Evolutionary conservation across 1,284 basidiomycete species (phyloP).

Genomic region (Chondrostereum purpureum): DNA sequence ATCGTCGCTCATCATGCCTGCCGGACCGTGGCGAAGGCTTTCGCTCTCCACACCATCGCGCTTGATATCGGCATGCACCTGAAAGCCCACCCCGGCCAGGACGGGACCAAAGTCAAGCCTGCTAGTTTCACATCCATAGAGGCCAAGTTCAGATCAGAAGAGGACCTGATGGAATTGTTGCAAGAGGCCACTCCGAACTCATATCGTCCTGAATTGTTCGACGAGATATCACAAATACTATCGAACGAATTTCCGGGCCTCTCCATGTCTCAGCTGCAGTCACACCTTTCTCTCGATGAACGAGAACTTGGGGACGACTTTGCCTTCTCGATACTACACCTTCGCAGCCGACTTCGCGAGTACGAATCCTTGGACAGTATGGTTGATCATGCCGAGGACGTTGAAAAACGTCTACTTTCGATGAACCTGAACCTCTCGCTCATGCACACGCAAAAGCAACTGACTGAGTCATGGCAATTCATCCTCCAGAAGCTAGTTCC

Average conservation of each 20-base stretch:
- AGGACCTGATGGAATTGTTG: constrained; percentile 55
- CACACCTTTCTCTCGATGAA: constrained; percentile 56
- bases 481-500: constrained; percentile 62
- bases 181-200: constrained; percentile 62
- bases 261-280: constrained; percentile 56
- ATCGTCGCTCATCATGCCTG: constrained; percentile 61
- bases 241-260: constrained; percentile 46
- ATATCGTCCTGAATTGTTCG: constrained; percentile 67
- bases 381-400: constrained; percentile 34
- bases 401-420: constrained; percentile 49
- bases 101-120: constrained; percentile 37
- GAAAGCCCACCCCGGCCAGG: constrained; percentile 29
- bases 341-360: constrained; percentile 48
- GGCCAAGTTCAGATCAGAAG: constrained; percentile 47
- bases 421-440: constrained; percentile 85
- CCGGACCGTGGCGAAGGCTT: constrained; percentile 68
- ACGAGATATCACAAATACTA: constrained; percentile 42
- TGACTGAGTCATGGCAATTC: constrained; percentile 76
- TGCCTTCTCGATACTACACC: constrained; percentile 53
- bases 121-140: constrained; percentile 54
- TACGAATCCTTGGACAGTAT: constrained; percentile 33
- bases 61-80: constrained; percentile 58
- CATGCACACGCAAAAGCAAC: constrained; percentile 68
- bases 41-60: constrained; percentile 68
- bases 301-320: constrained; percentile 80